Evolutionary conservation across 2,329 filamentous ascomycete genomes (phyloP).

Genomic region (Nakataea oryzae): DNA sequence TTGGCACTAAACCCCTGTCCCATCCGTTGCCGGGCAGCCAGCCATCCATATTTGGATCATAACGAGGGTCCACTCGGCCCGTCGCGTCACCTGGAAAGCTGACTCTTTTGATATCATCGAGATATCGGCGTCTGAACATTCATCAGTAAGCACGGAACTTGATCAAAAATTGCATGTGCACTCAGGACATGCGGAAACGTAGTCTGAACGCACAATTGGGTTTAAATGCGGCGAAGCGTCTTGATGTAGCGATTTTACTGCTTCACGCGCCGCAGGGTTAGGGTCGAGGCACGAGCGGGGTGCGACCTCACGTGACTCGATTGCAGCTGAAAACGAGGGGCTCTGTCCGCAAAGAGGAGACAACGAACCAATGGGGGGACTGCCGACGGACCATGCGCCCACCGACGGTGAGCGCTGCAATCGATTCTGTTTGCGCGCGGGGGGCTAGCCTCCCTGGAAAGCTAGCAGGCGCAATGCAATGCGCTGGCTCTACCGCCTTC

Average conservation of each 20-base stretch:
- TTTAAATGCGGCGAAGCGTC: background rate
- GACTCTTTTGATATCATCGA: background rate
- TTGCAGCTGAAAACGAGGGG: background rate
- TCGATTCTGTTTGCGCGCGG: background rate
- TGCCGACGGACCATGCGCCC: too few relatives aligned
- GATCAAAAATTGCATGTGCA: too few relatives aligned
- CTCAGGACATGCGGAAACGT: too few relatives aligned
- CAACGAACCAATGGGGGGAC: too few relatives aligned
- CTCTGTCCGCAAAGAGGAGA: background rate
- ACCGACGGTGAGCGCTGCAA: background rate
- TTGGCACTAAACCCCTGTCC: background rate
- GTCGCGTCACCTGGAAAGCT: background rate
- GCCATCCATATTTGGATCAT: background rate
- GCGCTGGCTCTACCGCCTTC: background rate
- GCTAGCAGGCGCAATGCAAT: background rate
- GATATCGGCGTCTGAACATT: too few relatives aligned
- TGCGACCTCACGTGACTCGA: background rate
- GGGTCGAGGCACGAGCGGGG: background rate
- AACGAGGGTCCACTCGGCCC: background rate
- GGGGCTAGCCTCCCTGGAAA: background rate
- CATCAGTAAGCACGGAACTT: too few relatives aligned
- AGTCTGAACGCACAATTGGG: too few relatives aligned
- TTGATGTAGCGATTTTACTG: fast-evolving
- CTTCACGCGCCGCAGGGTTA: background rate
- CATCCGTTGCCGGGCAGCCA: background rate